These are phyloP conservation scores for Diaporthe caulivora DNA, from an alignment of 2,329 filamentous ascomycete species.

Conservation along the genomic window DNA sequence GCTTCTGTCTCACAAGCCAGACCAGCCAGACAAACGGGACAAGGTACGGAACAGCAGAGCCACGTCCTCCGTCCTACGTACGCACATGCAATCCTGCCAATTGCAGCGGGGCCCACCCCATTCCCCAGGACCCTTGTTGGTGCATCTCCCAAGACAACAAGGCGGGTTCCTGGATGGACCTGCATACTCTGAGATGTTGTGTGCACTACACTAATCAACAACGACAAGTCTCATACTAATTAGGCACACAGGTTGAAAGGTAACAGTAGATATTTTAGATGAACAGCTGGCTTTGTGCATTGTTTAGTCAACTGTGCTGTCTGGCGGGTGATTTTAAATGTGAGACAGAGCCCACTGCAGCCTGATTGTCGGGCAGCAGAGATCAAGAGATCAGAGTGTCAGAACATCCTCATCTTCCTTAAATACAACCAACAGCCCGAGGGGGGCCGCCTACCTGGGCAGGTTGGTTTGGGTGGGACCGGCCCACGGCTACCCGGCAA, in stretches of 20 bases:
- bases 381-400: not conserved
- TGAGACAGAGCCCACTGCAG: not conserved
- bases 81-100: not conserved
- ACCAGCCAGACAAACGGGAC: not conserved
- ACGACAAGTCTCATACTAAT: too few species aligned
- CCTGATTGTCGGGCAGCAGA: not conserved
- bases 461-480: conserved; percentile 15
- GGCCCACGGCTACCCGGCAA: conserved; percentile 18
- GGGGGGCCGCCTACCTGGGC: too few species aligned
- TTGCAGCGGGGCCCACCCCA: not conserved
- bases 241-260: too few species aligned
- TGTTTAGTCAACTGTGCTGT: too few species aligned
- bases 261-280: too few species aligned
- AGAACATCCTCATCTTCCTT: conserved; percentile 37
- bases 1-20: not conserved
- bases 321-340: too few species aligned
- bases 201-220: too few species aligned
- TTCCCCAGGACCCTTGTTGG: conserved; percentile 5
- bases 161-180: conserved; percentile 22
- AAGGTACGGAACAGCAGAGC: not conserved
- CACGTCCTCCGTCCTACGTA: not conserved
- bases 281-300: too few species aligned
- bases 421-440: conserved; percentile 15
- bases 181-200: too few species aligned
- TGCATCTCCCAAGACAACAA: not conserved